phyloP scores from a whole-genome alignment of 345 rosid species.

The Raphanus raphanistrum region DNA sequence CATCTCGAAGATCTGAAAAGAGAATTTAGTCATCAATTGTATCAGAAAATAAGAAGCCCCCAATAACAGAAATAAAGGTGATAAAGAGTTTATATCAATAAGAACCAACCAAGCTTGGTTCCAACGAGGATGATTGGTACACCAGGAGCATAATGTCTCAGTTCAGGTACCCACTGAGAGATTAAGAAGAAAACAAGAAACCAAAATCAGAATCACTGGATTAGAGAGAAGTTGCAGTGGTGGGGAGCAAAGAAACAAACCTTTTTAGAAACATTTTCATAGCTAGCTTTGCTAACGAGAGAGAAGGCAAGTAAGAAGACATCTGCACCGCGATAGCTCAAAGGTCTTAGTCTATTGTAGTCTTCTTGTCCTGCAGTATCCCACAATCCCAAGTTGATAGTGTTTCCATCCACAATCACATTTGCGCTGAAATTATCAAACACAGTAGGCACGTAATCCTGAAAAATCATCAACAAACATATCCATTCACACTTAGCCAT shows the following conservation, averaged over 20 bases:
- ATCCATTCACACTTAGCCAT: not conserved
- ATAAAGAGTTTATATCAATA: not conserved
- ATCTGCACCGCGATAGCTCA: slow-evolving; percentile 93
- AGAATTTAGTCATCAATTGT: not conserved
- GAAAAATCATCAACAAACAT: slow-evolving; percentile 6
- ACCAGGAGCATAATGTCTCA: slow-evolving; percentile 88
- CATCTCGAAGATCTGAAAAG: slow-evolving; percentile 77
- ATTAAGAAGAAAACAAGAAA: slow-evolving; percentile 5
- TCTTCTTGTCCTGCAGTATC: slow-evolving; percentile 97
- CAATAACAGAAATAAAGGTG: not conserved
- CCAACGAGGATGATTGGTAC: slow-evolving; percentile 85
- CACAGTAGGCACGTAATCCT: slow-evolving; percentile 88
- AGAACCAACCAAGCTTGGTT: slow-evolving; percentile 71
- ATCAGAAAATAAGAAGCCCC: not conserved
- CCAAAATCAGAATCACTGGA: slow-evolving; percentile 8
- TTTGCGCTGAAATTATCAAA: slow-evolving; percentile 88
- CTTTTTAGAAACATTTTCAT: slow-evolving; percentile 83
- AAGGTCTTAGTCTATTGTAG: slow-evolving; percentile 85
- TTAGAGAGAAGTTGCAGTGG: not conserved
- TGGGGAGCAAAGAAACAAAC: slow-evolving; percentile 27
- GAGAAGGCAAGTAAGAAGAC: slow-evolving; percentile 90
- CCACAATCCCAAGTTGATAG: slow-evolving; percentile 77
- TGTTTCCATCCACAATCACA: slow-evolving; percentile 79
- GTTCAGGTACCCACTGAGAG: slow-evolving; percentile 86
- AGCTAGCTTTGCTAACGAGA: slow-evolving; percentile 92